phyloP scores from a whole-genome alignment of 768 basidiomycete genomes.

The Collybia nuda region DNA sequence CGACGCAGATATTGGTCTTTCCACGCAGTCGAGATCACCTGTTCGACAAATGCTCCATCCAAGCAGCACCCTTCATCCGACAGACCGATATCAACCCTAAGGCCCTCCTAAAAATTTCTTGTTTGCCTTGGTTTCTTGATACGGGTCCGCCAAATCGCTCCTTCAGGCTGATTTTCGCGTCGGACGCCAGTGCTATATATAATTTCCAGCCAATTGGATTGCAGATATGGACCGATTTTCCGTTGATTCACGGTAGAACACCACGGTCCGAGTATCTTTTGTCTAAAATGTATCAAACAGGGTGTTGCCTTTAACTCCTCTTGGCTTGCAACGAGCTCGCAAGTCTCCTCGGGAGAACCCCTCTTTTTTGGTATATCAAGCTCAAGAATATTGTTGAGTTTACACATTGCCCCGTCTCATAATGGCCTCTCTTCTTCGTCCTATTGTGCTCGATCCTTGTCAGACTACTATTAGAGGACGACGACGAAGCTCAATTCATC shows the following conservation, averaged over 20 bases:
- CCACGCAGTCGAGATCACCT: too few relatives aligned
- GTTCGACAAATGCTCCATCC: too few relatives aligned
- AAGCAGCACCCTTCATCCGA: not conserved
- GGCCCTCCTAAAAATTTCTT: not conserved
- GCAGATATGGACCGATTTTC: not conserved
- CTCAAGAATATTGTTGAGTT: not conserved
- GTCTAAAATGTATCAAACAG: not conserved
- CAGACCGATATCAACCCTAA: not conserved
- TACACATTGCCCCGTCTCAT: not conserved
- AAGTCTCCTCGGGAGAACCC: constrained; percentile 1
- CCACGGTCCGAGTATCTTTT: constrained; percentile 1
- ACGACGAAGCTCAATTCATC: constrained; percentile 37
- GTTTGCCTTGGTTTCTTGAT: not conserved
- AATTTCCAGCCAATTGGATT: too few relatives aligned
- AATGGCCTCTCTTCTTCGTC: constrained; percentile 33
- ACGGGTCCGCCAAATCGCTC: too few relatives aligned
- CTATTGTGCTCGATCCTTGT: constrained; percentile 33
- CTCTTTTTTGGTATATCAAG: constrained; percentile 10
- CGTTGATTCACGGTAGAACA: not conserved
- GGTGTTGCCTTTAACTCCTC: not conserved
- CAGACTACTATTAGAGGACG: constrained; percentile 33
- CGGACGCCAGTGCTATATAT: too few relatives aligned
- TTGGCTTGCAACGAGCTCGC: not conserved
- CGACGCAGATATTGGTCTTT: too few relatives aligned
- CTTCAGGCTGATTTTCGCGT: too few relatives aligned